Conservation (phyloP, 306 rosid species). For the Vigna angularis region DNA sequence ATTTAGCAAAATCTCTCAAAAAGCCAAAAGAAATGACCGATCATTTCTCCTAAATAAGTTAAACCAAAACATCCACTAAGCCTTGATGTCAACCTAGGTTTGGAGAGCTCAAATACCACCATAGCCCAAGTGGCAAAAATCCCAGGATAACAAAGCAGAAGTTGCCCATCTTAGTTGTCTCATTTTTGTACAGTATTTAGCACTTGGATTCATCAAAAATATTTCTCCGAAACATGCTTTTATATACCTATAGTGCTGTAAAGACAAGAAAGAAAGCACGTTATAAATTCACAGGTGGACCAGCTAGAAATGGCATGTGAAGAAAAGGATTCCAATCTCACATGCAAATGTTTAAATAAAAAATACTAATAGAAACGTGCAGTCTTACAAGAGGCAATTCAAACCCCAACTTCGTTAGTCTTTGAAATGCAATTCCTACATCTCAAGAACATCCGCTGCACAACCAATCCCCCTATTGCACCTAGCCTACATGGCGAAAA, state of each 20-base stretch:
- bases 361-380: constrained; percentile 25
- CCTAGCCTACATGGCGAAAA: constrained; percentile 49
- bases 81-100: constrained; percentile 17
- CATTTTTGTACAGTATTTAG: constrained; percentile 34
- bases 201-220: constrained; percentile 43
- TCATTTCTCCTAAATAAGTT: not conserved
- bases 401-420: constrained; percentile 45
- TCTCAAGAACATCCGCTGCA: constrained; percentile 49
- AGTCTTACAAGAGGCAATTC: constrained; percentile 41
- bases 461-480: constrained; percentile 47
- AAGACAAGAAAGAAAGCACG: constrained; percentile 42
- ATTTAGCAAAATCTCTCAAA: not conserved
- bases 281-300: constrained; percentile 33
- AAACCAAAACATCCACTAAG: constrained; percentile 17
- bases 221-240: constrained; percentile 39
- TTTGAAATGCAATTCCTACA: constrained; percentile 46
- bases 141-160: constrained; percentile 29
- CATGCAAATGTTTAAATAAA: not conserved
- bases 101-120: constrained; percentile 26
- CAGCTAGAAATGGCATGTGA: constrained; percentile 20
- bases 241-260: constrained; percentile 43
- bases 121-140: constrained; percentile 36
- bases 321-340: constrained; percentile 37
- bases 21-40: not conserved
- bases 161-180: constrained; percentile 43